Evolutionary conservation across 202 grass and related monocot genomes (phyloP), one percentile per base, ranked within the genome.

Genomic region (Saccharum hybrid): DNA sequence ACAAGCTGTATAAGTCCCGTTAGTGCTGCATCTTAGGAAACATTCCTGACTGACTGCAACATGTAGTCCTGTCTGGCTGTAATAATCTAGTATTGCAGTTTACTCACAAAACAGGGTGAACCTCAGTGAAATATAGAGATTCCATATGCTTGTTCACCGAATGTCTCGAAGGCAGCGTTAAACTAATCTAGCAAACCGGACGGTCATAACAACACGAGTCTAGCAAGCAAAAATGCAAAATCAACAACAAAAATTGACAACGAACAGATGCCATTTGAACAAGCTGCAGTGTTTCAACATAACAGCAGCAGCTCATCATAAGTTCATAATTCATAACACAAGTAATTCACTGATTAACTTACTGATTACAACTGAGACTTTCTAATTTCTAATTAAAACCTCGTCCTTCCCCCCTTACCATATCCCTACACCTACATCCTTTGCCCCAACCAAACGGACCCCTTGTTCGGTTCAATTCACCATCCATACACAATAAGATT

Each of bases 341-440:
- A 11, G 72, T 62, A 54, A 54, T 63, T 76, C 56, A 85, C 79
- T 83, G 83, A 74, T 79, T 62, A 54, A 54, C 52, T 76, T 43
- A 85, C 79, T 83, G 83, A 74, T 79, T 83, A 83, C 88, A 90
- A 68, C 75, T 83, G 39, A 79, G 69, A 69, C 68, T 75, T 54
- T 54, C 46, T 74, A 74, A 30, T n/a, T 54, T 66, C 61, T 90
- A 86, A 69, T 68, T 76, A 40, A 90, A 83, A 78, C 79, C 67
- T 52, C 84, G 14, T 31, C 45, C 52, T 56, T 60, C 36, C 46
- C 16, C 10, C 68, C 75, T 38, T 52, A 51, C 74, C 67, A 78
- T 83, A 86, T 78, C 74, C 79, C 83, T 90, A 90, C 79, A 90
- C 83, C 79, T 83, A 86, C 78, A 89, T 68, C 64, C 67, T 68